Percentiles rank a stretch among this genome's conserved stretches.
Conservation (phyloP, 257 asterid genomes). For the Plantago ovata region DNA sequence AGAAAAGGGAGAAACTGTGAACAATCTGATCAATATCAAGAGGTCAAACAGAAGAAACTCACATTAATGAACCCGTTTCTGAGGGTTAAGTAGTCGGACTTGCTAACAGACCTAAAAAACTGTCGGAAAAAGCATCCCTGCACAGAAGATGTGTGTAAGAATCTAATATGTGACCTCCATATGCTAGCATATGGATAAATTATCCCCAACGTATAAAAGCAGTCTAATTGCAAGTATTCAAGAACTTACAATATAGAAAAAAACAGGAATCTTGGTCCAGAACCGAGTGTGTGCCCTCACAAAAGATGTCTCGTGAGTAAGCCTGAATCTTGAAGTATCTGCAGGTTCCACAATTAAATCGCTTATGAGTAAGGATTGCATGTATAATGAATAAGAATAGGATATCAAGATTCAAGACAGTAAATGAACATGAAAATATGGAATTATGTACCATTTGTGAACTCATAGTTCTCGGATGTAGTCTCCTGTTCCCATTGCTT, state of each 20-base stretch:
- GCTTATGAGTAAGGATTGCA: constrained; percentile 4
- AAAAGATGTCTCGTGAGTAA: constrained; percentile 88
- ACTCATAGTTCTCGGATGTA: constrained; percentile 64
- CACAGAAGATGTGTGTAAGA: constrained; percentile 15
- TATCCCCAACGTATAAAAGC: background rate
- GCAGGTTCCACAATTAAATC: constrained; percentile 24
- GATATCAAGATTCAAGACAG: constrained; percentile 2
- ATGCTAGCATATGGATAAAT: background rate
- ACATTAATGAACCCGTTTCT: constrained; percentile 89
- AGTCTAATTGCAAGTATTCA: background rate
- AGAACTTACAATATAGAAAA: constrained; percentile 72
- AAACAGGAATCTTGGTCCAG: constrained; percentile 79
- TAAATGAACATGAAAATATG: background rate
- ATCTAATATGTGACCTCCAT: background rate
- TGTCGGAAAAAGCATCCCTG: constrained; percentile 96
- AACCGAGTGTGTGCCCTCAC: constrained; percentile 89
- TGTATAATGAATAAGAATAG: background rate
- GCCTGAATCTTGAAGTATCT: constrained; percentile 94
- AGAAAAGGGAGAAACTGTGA: background rate
- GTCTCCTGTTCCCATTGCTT: constrained; percentile 91
- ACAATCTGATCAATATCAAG: background rate
- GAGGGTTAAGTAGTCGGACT: constrained; percentile 81
- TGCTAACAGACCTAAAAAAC: constrained; percentile 77
- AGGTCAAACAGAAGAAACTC: constrained; percentile 25
- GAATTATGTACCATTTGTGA: constrained; percentile 55